Base-by-base conservation (phyloP, 306 rosid genomes). In the Medicago arabica region DNA sequence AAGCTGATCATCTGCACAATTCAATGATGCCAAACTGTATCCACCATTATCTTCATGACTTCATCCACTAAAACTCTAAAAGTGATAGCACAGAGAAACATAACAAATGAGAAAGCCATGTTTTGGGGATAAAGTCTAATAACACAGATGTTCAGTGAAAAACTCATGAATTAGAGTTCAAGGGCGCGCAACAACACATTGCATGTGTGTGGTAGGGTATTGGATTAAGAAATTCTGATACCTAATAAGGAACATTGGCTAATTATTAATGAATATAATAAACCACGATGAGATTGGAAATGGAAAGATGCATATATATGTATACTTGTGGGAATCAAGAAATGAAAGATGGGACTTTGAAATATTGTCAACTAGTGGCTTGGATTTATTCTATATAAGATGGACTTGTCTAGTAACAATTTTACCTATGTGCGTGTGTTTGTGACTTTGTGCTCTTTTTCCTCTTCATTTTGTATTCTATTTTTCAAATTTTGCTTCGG, bases 281-380 rank as follows among this genome's bases (percentile, higher is more conserved):
- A 63, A 62, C 36, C 74, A 28, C 62, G n/a, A 31, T 14, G 83
- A 79, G 58, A 39, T 49, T 70, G 72, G 67, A 71, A 78, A 21
- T 69, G 77, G 25, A 49, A 49, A 70, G 65, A 21, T 49, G 71
- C 21, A 25, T 58, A 28, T 58, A 18, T 58, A 19, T 55, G 34
- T 55, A 14, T 51, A 16, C 8, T 51, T 51, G 60, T 9, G 78
- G 78, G 78, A 72, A 79, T 72, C 83, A 72, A 72, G 83, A 80
- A 74, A 28, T 80, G 79, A 80, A 74, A 80, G 79, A 80, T 67
- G 79, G 61, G 79, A 80, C 79, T 74, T 46, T 12, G 71, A 47
- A 74, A 55, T 43, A 34, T 80, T 80, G 83, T 80, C 75, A 73
- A 80, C 55, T 80, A 67, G 83, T 66, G 79, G 44, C 53, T 64